A percentile compares a stretch with the other conserved stretches of the same genome.
phyloP scores from a whole-genome alignment of 441 rosid species.

The Pelargonium hybrid region DNA sequence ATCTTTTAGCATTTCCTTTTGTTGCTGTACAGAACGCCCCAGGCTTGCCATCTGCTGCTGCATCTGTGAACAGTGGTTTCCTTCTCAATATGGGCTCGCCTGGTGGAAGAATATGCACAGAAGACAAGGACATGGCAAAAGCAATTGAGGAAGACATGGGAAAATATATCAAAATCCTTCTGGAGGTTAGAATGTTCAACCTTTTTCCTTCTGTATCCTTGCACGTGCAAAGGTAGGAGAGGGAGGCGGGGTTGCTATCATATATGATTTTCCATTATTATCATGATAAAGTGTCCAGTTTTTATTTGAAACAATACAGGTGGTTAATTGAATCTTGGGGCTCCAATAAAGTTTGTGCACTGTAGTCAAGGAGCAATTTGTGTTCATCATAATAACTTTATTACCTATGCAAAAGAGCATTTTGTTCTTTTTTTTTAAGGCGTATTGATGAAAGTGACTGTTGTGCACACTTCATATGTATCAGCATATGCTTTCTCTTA shows the following conservation, averaged over 20 bases:
- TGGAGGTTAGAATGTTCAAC: slow-evolving; percentile 53
- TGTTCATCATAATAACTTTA: neutral
- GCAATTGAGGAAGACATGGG: slow-evolving; percentile 90
- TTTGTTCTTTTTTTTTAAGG: neutral
- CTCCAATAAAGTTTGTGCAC: neutral
- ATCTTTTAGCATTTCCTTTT: slow-evolving; percentile 89
- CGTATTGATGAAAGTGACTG: neutral
- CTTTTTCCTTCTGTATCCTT: neutral
- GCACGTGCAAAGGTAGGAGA: neutral
- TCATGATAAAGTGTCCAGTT: neutral
- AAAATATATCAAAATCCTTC: slow-evolving; percentile 62
- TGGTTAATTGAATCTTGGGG: slow-evolving; percentile 6
- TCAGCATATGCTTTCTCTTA: neutral
- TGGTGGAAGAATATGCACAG: slow-evolving; percentile 64
- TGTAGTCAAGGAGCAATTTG: neutral
- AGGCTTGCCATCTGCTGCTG: slow-evolving; percentile 63
- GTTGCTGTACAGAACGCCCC: slow-evolving; percentile 78
- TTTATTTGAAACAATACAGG: slow-evolving; percentile 7
- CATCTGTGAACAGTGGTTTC: slow-evolving; percentile 87
- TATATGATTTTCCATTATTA: neutral
- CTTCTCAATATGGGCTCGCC: slow-evolving; percentile 84
- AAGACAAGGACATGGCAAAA: slow-evolving; percentile 66
- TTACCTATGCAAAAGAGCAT: neutral
- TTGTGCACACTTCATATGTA: neutral
- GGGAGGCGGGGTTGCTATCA: neutral